These are phyloP conservation scores for Colletotrichum costaricense DNA, from an alignment of 2,329 filamentous ascomycete genomes.

Conservation along the genomic window DNA sequence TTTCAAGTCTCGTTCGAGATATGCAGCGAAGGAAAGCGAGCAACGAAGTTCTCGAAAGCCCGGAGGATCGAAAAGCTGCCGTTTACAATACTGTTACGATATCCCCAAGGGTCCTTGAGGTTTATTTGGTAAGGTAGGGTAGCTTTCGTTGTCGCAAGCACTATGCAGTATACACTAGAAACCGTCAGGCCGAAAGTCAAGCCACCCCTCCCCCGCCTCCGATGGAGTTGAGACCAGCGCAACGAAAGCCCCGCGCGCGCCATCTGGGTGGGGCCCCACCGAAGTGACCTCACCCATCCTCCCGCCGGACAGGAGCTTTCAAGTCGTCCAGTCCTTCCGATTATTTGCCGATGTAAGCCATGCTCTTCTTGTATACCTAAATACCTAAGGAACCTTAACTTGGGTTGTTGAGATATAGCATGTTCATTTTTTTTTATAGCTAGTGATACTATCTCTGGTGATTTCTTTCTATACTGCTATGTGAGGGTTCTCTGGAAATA, in stretches of 20 bases:
- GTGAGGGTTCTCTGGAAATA: too few species aligned
- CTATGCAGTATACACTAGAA: neutral
- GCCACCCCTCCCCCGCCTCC: conserved; percentile 30
- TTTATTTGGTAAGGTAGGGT: neutral
- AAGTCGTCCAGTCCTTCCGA: neutral
- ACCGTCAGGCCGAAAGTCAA: conserved; percentile 23
- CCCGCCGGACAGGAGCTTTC: conserved; percentile 4
- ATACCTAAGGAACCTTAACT: too few species aligned
- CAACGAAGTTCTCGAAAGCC: neutral
- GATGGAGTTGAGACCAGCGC: conserved; percentile 7
- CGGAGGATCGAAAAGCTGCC: neutral
- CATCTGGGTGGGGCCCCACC: conserved; percentile 22
- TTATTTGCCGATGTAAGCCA: neutral
- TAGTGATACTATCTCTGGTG: too few species aligned
- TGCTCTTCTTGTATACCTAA: too few species aligned
- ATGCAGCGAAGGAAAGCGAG: neutral
- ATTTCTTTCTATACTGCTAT: too few species aligned
- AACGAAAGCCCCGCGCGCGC: conserved; percentile 11
- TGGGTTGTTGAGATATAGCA: neutral
- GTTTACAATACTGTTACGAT: neutral
- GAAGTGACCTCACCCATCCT: conserved; percentile 31
- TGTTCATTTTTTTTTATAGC: rapidly evolving
- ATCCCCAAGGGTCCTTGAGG: neutral
- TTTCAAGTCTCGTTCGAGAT: neutral
- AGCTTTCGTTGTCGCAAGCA: neutral